phyloP scores from a whole-genome alignment of 768 basidiomycete genomes.

The Mycena pura region DNA sequence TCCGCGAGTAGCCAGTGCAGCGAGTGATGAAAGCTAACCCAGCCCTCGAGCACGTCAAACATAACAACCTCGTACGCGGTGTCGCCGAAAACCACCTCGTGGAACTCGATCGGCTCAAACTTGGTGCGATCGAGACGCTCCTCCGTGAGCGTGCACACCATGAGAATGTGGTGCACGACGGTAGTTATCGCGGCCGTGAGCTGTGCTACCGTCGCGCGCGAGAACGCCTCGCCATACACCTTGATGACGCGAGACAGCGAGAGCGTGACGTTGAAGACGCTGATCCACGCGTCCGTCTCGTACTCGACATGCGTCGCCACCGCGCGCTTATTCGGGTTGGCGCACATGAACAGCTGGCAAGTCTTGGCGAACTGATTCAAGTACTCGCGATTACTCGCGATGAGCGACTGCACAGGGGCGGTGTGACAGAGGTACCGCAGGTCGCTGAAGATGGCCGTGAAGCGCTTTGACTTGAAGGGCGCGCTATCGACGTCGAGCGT shows the following conservation, averaged over 20 bases:
- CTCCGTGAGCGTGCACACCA: constrained; percentile 72
- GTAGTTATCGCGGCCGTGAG: constrained; percentile 71
- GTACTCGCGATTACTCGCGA: constrained; percentile 71
- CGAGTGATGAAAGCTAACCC: constrained; percentile 94
- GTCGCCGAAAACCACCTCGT: constrained; percentile 71
- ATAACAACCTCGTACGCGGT: constrained; percentile 66
- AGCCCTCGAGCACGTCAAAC: constrained; percentile 81
- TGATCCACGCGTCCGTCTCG: constrained; percentile 97
- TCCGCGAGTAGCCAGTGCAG: constrained; percentile 91
- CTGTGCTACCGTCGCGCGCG: constrained; percentile 60
- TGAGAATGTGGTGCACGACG: constrained; percentile 74
- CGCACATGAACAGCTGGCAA: constrained; percentile 90
- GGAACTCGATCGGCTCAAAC: constrained; percentile 67
- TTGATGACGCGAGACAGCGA: constrained; percentile 90
- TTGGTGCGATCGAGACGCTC: constrained; percentile 71
- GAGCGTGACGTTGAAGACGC: constrained; percentile 93
- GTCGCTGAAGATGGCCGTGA: constrained; percentile 94
- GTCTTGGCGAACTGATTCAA: constrained; percentile 77
- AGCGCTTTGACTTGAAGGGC: constrained; percentile 93
- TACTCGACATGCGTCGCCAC: constrained; percentile 89
- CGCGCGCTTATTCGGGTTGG: constrained; percentile 90
- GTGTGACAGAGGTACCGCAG: constrained; percentile 87
- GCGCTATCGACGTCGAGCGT: constrained; percentile 80
- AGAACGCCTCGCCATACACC: constrained; percentile 85
- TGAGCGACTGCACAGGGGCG: constrained; percentile 77